Conservation (phyloP, 1,284 basidiomycete genomes). For the Cryptococcus amylolentus region DNA sequence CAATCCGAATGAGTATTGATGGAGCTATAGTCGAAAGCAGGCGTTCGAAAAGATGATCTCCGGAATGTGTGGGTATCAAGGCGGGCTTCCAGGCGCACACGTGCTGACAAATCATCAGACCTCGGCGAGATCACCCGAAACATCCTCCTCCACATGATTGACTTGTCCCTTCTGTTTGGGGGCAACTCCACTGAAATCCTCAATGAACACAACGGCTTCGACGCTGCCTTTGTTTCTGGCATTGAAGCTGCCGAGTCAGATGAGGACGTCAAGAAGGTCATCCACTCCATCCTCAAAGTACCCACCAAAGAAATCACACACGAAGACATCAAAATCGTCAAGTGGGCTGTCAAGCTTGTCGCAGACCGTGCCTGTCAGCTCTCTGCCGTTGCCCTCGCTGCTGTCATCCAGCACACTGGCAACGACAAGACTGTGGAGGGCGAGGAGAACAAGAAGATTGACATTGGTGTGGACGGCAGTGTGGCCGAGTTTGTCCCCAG, state of each 20-base stretch:
- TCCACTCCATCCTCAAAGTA: conserved; percentile 64
- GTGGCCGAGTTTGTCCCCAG: conserved; percentile 86
- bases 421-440: conserved; percentile 54
- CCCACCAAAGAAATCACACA: conserved; percentile 49
- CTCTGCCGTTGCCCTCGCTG: conserved; percentile 81
- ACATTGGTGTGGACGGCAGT: conserved; percentile 87
- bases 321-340: conserved; percentile 65
- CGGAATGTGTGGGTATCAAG: conserved; percentile 71
- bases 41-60: conserved; percentile 98
- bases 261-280: conserved; percentile 53
- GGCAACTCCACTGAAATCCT: conserved; percentile 69
- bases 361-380: conserved; percentile 76
- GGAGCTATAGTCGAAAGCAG: conserved; percentile 61
- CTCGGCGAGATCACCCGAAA: conserved; percentile 90
- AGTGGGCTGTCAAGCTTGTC: conserved; percentile 73
- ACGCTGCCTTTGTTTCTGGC: conserved; percentile 86
- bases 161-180: conserved; percentile 67
- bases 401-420: conserved; percentile 76
- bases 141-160: conserved; percentile 79
- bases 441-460: conserved; percentile 56
- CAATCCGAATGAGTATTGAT: not conserved
- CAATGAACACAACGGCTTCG: conserved; percentile 89
- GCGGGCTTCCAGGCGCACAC: not conserved
- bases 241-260: conserved; percentile 58
- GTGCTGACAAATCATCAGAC: conserved; percentile 49